These are phyloP conservation scores for Podospora australis DNA, from an alignment of 495 filamentous ascomycete genomes.

Conservation along the genomic window DNA sequence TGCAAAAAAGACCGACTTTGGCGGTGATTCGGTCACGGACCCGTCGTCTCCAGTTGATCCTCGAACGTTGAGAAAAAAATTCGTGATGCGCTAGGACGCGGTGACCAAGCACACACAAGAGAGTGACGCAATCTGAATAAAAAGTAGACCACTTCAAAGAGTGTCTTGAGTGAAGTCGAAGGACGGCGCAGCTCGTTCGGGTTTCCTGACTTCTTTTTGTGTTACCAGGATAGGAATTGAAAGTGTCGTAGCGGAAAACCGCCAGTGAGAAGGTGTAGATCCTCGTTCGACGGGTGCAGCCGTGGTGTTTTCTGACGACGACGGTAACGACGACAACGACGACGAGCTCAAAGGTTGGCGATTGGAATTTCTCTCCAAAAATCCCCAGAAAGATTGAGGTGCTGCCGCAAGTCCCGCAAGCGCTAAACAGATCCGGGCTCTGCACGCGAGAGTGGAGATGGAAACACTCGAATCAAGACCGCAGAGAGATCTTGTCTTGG, in stretches of 20 bases:
- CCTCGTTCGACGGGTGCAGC: not conserved
- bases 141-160: too few species aligned
- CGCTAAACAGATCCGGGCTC: constrained; percentile 13
- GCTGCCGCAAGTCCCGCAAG: constrained; percentile 5
- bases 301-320: constrained; percentile 5
- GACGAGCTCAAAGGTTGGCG: constrained; percentile 3
- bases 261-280: constrained; percentile 1
- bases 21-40: constrained; percentile 23
- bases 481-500: constrained; percentile 18
- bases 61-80: constrained; percentile 7
- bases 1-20: constrained; percentile 54
- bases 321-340: constrained; percentile 6
- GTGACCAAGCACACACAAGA: not conserved
- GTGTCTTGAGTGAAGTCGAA: not conserved
- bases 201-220: not conserved
- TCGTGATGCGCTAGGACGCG: constrained; percentile 6
- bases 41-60: constrained; percentile 19
- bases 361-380: constrained; percentile 11
- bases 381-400: constrained; percentile 4
- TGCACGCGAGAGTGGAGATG: constrained; percentile 26
- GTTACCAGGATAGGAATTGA: not conserved
- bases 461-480: constrained; percentile 13
- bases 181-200: not conserved
- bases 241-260: not conserved
- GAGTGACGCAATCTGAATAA: not conserved